Base-by-base conservation (phyloP, 1,284 basidiomycete species). In the Sphagnurus paluster region DNA sequence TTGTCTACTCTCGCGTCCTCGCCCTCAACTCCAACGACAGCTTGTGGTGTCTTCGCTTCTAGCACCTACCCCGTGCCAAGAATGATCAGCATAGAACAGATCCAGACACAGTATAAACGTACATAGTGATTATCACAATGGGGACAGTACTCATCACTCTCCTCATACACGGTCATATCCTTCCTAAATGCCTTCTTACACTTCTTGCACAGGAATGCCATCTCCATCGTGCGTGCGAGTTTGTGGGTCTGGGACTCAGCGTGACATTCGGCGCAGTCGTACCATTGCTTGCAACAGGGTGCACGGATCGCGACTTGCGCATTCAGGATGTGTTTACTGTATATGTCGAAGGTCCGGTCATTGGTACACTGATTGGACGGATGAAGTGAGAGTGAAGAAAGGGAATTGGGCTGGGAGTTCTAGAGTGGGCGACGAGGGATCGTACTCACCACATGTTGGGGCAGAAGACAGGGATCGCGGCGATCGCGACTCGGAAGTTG, bases 61-160 rank as follows among this genome's bases (percentile, higher is more conserved):
- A 98, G 76, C 20, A 98, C 89, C 94, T 97, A 58, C 10, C n/a
- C n/a, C 30, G 45, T 21, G 24, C 14, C 10, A 38, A 34, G 14
- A 13, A 6, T n/a, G 20, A 29, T 33, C 4, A 16, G 6, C 30
- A 26, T n/a, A 17, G 34, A 20, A 14, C 2, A 14, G 30, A 33
- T 2, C 8, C 25, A 10, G 11, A n/a, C 23, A 16, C 0, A 21
- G 36, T 19, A 5, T 7, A 21, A 8, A 75, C 88, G 59, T 66
- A 96, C 95, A 66, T 94, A 98, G 64, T 95, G 93, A 64, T 99
- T 98, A 67, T 97, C 94, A 64, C 96, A 98, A 68, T 98, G 89
- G 0, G 97, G 96, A 64, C 97, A 99, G 66, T 87, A 98, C 70
- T 99, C 96, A 64, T 99, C 96, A 55, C 90, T 90, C 64, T 97